phyloP scores from a whole-genome alignment of 1,284 basidiomycete species.

The Chondrostereum purpureum region DNA sequence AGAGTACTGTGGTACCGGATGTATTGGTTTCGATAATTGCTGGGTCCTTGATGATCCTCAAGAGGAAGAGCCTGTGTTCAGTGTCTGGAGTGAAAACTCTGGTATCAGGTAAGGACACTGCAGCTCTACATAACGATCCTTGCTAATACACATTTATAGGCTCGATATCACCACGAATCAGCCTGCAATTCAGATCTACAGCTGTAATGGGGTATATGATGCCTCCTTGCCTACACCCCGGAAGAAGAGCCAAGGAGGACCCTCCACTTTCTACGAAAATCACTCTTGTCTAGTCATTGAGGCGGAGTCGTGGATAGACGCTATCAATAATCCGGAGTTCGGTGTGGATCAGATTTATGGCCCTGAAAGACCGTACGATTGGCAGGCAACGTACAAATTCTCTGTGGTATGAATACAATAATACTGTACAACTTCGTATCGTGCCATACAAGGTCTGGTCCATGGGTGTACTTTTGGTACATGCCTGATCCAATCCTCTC shows the following conservation, averaged over 20 bases:
- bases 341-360: constrained; percentile 39
- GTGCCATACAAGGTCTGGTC: too few species aligned
- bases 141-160: constrained; percentile 18
- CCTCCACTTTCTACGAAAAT: constrained; percentile 26
- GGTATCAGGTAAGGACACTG: constrained; percentile 32
- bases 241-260: constrained; percentile 38
- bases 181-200: constrained; percentile 36
- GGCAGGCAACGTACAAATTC: constrained; percentile 37
- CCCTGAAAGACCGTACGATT: constrained; percentile 30
- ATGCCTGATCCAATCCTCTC: too few species aligned
- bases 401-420: too few species aligned
- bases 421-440: too few species aligned
- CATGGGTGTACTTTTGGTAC: too few species aligned
- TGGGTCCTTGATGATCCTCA: constrained; percentile 36
- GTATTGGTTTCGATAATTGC: constrained; percentile 39
- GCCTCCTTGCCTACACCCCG: constrained; percentile 32
- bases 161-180: constrained; percentile 41
- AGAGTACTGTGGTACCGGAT: constrained; percentile 36
- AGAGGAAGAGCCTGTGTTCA: constrained; percentile 26
- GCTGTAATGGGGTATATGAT: constrained; percentile 39
- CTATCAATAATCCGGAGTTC: constrained; percentile 41
- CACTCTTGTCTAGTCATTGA: constrained; percentile 44
- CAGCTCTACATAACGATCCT: background rate
- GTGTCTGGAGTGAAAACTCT: constrained; percentile 37
- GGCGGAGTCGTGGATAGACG: constrained; percentile 41